These are phyloP conservation scores for Pyrenopolyporus hunteri DNA, from an alignment of 495 filamentous ascomycete species.

Conservation along the genomic window DNA sequence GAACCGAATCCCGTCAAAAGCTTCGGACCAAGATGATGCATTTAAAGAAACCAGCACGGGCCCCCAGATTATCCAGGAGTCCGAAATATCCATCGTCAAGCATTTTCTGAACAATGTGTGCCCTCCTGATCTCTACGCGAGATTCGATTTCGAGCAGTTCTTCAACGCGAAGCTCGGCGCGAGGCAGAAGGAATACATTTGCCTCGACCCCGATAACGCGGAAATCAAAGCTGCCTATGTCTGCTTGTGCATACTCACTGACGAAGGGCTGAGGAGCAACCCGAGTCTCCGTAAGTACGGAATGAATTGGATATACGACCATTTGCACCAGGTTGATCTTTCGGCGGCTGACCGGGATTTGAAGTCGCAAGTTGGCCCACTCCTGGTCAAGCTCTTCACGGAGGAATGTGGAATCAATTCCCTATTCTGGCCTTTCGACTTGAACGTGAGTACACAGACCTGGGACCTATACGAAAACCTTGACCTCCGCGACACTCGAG, in stretches of 20 bases:
- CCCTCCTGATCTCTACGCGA: slow-evolving; percentile 41
- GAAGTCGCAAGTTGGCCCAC: slow-evolving; percentile 43
- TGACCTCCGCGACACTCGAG: slow-evolving; percentile 15
- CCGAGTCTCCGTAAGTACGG: slow-evolving; percentile 42
- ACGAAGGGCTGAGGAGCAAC: slow-evolving; percentile 33
- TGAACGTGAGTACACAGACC: slow-evolving; percentile 36
- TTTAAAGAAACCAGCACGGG: neutral
- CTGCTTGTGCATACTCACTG: slow-evolving; percentile 37
- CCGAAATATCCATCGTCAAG: slow-evolving; percentile 45
- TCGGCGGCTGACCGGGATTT: slow-evolving; percentile 43
- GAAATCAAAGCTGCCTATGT: slow-evolving; percentile 42
- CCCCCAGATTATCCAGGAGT: slow-evolving; percentile 43
- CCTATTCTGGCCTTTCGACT: slow-evolving; percentile 42
- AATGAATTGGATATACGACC: slow-evolving; percentile 43
- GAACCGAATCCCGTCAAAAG: slow-evolving; percentile 27
- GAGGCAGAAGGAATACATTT: slow-evolving; percentile 36
- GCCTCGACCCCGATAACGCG: slow-evolving; percentile 37
- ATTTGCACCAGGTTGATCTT: slow-evolving; percentile 45
- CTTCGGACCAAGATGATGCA: neutral
- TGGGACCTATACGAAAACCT: slow-evolving; percentile 34
- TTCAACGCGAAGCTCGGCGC: slow-evolving; percentile 44
- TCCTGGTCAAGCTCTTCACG: slow-evolving; percentile 44
- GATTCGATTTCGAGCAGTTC: slow-evolving; percentile 48
- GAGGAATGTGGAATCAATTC: slow-evolving; percentile 42
- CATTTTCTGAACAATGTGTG: slow-evolving; percentile 48